These are phyloP conservation scores for Neospermospora avenae DNA, from an alignment of 2,329 filamentous ascomycete genomes.

Conservation along the genomic window DNA sequence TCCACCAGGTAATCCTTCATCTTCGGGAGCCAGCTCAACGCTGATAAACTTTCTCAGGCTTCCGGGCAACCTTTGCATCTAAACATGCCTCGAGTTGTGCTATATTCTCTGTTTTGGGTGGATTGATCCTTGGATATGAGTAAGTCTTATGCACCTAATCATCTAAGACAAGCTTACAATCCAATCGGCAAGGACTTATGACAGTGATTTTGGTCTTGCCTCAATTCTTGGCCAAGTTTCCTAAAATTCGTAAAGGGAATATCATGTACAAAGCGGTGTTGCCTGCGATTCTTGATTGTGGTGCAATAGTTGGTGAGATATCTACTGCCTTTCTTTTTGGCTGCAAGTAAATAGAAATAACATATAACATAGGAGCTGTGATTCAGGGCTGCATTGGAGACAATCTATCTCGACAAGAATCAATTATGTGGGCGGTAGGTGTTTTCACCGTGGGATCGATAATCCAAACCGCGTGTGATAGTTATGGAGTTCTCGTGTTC, in stretches of 20 bases:
- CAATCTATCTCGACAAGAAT: slow-evolving; percentile 49
- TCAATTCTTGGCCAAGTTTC: not conserved
- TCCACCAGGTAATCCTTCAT: not conserved
- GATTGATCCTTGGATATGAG: slow-evolving; percentile 3
- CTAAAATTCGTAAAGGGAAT: not conserved
- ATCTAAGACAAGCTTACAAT: not conserved
- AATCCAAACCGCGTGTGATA: slow-evolving; percentile 48
- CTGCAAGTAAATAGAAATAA: not conserved
- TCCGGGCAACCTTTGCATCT: not conserved
- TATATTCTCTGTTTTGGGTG: slow-evolving; percentile 1
- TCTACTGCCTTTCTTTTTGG: too few relatives aligned
- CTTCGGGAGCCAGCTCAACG: not conserved
- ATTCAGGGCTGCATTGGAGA: slow-evolving; percentile 50
- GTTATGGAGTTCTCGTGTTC: slow-evolving; percentile 49
- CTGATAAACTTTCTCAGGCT: not conserved
- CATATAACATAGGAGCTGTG: slow-evolving; percentile 35
- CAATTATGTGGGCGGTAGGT: slow-evolving; percentile 48
- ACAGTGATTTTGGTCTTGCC: slow-evolving; percentile 4
- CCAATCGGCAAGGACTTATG: not conserved
- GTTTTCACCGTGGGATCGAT: slow-evolving; percentile 50
- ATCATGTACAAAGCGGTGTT: not conserved
- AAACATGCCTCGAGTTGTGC: slow-evolving; percentile 1
- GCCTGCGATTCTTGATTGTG: slow-evolving; percentile 1
- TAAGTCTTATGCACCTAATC: not conserved
- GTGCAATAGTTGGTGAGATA: not conserved